These are phyloP conservation scores for Heliamphora pulchella DNA, from an alignment of 179 eudicot genomes.

Conservation along the genomic window DNA sequence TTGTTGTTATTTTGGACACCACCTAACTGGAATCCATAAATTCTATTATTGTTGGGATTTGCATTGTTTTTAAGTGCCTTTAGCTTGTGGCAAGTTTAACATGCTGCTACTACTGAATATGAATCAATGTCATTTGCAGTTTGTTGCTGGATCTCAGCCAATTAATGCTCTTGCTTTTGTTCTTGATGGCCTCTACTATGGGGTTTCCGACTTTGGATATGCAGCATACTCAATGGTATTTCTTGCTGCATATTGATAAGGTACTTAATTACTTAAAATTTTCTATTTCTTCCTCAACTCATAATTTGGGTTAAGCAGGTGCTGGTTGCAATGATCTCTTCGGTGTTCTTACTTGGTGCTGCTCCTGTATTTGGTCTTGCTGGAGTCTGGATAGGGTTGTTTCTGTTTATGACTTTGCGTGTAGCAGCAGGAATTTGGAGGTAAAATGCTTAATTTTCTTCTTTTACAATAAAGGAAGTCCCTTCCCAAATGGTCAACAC, in stretches of 20 bases:
- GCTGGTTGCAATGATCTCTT: constrained; percentile 56
- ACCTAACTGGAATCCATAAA: neutral
- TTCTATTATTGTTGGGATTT: neutral
- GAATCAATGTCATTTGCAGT: constrained; percentile 38
- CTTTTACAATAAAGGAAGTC: neutral
- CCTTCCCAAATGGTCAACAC: neutral
- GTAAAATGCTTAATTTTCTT: constrained; percentile 24
- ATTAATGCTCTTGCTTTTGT: constrained; percentile 92
- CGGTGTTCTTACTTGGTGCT: constrained; percentile 51
- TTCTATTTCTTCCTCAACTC: constrained; percentile 9
- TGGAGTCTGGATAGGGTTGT: constrained; percentile 80
- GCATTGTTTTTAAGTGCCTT: neutral
- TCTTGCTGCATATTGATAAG: neutral
- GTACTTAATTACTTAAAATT: neutral
- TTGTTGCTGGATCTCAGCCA: constrained; percentile 93
- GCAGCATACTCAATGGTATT: constrained; percentile 89
- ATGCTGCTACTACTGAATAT: neutral
- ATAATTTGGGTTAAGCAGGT: constrained; percentile 37
- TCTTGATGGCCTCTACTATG: constrained; percentile 90
- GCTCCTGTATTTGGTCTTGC: constrained; percentile 68
- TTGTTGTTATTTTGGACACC: neutral
- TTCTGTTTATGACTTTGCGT: constrained; percentile 84
- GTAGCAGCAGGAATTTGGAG: constrained; percentile 81
- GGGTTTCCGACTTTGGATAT: constrained; percentile 83
- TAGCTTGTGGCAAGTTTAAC: neutral